Evolutionary conservation across 176 grass and related monocot species (phyloP).

Genomic region (Musa beccarii): DNA sequence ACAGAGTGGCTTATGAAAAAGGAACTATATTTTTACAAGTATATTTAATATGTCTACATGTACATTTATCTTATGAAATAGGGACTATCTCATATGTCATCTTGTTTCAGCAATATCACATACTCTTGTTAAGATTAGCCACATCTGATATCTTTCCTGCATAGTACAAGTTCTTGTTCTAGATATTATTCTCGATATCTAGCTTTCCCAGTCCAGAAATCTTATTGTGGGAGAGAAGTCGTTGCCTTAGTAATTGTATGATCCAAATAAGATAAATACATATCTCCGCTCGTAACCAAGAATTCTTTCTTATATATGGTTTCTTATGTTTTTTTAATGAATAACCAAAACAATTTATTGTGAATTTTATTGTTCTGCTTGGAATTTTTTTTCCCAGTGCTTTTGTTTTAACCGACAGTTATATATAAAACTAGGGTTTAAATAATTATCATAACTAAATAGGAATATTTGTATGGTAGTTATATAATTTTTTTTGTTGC

Average conservation of each 20-base stretch:
- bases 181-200: too few species aligned
- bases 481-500: too few species aligned
- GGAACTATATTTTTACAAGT: conserved; percentile 95
- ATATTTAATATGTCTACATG: neutral
- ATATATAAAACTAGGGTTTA: too few species aligned
- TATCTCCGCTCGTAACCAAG: neutral
- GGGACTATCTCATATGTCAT: neutral
- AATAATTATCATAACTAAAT: too few species aligned
- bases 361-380: too few species aligned
- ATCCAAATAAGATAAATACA: neutral
- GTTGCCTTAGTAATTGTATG: too few species aligned
- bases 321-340: neutral
- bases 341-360: too few species aligned
- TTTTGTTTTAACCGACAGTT: neutral
- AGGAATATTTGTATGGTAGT: too few species aligned
- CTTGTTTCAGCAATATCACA: neutral
- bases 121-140: neutral
- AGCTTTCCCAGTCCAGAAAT: too few species aligned
- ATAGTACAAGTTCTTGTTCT: too few species aligned
- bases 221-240: too few species aligned
- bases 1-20: conserved; percentile 74
- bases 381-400: neutral
- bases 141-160: too few species aligned
- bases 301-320: conserved; percentile 7
- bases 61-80: neutral